phyloP scores from a whole-genome alignment of 2,329 filamentous ascomycete genomes.

The Fusarium oligoseptatum region DNA sequence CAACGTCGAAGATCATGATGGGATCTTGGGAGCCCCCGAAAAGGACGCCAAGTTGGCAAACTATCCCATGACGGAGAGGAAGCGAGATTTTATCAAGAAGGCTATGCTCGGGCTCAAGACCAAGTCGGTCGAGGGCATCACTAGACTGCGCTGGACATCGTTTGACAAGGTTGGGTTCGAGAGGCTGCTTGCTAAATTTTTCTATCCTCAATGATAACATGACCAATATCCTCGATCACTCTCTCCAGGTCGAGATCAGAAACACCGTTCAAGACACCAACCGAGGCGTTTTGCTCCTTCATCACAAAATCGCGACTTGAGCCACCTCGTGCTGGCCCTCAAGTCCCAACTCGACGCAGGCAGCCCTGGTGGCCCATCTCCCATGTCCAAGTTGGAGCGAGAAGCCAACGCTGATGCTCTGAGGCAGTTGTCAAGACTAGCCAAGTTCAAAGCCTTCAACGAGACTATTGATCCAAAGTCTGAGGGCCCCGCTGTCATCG shows the following conservation, averaged over 20 bases:
- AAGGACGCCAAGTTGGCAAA: constrained; percentile 59
- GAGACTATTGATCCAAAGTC: constrained; percentile 58
- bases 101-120: constrained; percentile 56
- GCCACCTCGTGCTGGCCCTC: constrained; percentile 60
- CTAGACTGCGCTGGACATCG: constrained; percentile 59
- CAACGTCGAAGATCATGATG: constrained; percentile 51
- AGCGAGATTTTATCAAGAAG: constrained; percentile 59
- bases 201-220: constrained; percentile 62
- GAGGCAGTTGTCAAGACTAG: constrained; percentile 57
- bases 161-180: constrained; percentile 63
- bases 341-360: constrained; percentile 57
- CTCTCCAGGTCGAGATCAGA: constrained; percentile 61
- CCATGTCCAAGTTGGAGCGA: constrained; percentile 52
- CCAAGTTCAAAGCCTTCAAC: constrained; percentile 66
- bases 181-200: constrained; percentile 59
- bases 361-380: constrained; percentile 40
- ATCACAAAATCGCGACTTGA: constrained; percentile 62
- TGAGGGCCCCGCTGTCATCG: constrained; percentile 46
- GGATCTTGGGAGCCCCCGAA: constrained; percentile 54
- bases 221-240: constrained; percentile 61
- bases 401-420: constrained; percentile 57
- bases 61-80: constrained; percentile 58
- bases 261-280: constrained; percentile 63
- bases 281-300: constrained; percentile 60
- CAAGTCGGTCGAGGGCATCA: constrained; percentile 52